Percentiles rank a stretch among this genome's conserved stretches.
Evolutionary conservation across 2,329 filamentous ascomycete species (phyloP).

Genomic region (Aspergillus novoparasiticus): DNA sequence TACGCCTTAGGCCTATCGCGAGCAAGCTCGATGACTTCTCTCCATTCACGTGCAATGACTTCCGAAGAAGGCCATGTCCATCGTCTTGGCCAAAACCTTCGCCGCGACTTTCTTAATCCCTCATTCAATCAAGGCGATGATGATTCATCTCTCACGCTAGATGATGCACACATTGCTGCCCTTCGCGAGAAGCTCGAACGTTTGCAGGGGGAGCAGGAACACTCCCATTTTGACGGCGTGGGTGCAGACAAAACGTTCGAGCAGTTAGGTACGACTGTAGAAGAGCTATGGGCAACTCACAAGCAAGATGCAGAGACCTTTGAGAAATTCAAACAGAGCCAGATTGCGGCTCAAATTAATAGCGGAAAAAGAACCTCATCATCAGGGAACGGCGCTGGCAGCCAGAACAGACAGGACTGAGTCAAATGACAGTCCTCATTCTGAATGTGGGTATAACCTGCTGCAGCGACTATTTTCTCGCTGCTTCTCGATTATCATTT

Average conservation of each 20-base stretch:
- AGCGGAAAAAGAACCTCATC: constrained; percentile 34
- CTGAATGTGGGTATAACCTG: background rate
- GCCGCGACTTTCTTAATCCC: constrained; percentile 62
- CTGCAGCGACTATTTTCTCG: constrained; percentile 11
- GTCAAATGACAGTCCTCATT: constrained; percentile 4
- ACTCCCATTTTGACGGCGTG: constrained; percentile 41
- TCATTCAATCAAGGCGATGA: constrained; percentile 45
- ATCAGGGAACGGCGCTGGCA: constrained; percentile 11
- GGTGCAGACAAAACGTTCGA: constrained; percentile 45
- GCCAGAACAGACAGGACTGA: constrained; percentile 5
- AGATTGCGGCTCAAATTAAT: constrained; percentile 51
- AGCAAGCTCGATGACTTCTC: constrained; percentile 67
- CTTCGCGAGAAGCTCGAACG: constrained; percentile 47
- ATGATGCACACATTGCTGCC: constrained; percentile 49
- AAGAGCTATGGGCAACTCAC: constrained; percentile 47
- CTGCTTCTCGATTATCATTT: background rate
- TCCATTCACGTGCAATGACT: constrained; percentile 65
- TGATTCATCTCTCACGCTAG: constrained; percentile 33
- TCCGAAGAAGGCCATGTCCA: constrained; percentile 72
- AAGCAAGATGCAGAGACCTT: constrained; percentile 48
- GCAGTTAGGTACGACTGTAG: constrained; percentile 47
- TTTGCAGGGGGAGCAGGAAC: constrained; percentile 45
- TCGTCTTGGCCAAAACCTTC: constrained; percentile 67
- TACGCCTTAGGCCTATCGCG: constrained; percentile 56
- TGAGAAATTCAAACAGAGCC: constrained; percentile 47